These are phyloP conservation scores for Verticillium nubilum DNA, from an alignment of 2,329 filamentous ascomycete species.

Conservation along the genomic window DNA sequence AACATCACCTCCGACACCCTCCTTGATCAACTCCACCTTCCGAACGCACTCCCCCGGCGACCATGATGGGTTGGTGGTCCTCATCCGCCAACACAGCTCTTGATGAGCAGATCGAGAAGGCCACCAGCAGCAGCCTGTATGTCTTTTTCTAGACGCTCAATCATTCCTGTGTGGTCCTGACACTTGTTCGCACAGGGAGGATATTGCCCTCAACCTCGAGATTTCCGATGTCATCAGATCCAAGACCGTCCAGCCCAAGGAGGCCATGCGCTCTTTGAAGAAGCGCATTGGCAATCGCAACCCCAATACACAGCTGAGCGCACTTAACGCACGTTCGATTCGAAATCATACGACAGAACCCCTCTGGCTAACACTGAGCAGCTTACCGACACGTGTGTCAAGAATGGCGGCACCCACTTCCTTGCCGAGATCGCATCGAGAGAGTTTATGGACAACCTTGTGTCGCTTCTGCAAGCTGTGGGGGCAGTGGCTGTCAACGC, in stretches of 20 bases:
- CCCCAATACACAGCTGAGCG: slow-evolving; percentile 90
- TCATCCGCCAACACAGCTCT: slow-evolving; percentile 83
- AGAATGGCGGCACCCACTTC: slow-evolving; percentile 96
- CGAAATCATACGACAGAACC: not conserved
- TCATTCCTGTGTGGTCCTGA: slow-evolving; percentile 10
- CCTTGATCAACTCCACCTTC: not conserved
- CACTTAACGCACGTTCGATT: slow-evolving; percentile 65
- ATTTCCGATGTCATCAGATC: slow-evolving; percentile 97
- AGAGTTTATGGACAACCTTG: slow-evolving; percentile 97
- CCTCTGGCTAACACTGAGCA: slow-evolving; percentile 32
- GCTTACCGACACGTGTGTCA: slow-evolving; percentile 97
- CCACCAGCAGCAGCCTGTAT: slow-evolving; percentile 89
- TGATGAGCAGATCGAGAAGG: slow-evolving; percentile 95
- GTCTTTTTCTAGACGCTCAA: slow-evolving; percentile 21
- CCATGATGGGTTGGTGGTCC: slow-evolving; percentile 94
- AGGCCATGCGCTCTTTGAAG: slow-evolving; percentile 96
- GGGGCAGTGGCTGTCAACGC: slow-evolving; percentile 70
- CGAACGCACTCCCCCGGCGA: slow-evolving; percentile 11
- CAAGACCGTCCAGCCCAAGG: slow-evolving; percentile 94
- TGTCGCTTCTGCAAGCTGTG: slow-evolving; percentile 79
- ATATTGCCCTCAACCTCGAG: slow-evolving; percentile 95
- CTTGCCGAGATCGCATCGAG: slow-evolving; percentile 90
- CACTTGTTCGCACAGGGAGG: slow-evolving; percentile 56
- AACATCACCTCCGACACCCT: not conserved
- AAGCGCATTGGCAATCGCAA: slow-evolving; percentile 95